Percentiles rank a stretch among this genome's conserved stretches.
Conservation (phyloP, 768 basidiomycete genomes). For the Suillus weaverae region DNA sequence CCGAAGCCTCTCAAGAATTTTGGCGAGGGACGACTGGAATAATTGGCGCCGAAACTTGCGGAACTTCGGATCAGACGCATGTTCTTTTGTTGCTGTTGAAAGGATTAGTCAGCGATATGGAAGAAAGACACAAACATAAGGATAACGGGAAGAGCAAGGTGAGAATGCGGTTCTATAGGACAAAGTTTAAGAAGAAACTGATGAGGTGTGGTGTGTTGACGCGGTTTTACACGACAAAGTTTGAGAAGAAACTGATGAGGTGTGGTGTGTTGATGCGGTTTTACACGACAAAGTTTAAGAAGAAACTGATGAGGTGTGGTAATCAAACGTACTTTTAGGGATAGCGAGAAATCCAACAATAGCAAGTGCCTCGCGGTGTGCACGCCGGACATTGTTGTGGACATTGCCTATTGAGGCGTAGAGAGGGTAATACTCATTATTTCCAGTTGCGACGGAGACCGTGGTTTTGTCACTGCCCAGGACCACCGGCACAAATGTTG, state of each 20-base stretch:
- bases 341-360: conserved; percentile 28
- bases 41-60: conserved; percentile 30
- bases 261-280: no score
- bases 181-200: no score
- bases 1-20: conserved; percentile 18
- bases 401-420: conserved; percentile 19
- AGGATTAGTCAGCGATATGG: background rate
- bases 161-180: no score
- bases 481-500: conserved; percentile 20
- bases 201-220: no score
- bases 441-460: conserved; percentile 24
- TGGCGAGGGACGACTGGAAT: conserved; percentile 29
- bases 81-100: conserved; percentile 11
- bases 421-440: conserved; percentile 23
- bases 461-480: conserved; percentile 29
- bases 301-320: background rate
- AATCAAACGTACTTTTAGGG: conserved; percentile 26
- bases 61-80: conserved; percentile 17
- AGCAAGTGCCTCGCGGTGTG: conserved; percentile 23
- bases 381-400: conserved; percentile 12
- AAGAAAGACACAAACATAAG: no score
- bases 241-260: background rate
- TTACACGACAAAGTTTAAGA: background rate
- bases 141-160: no score
- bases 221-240: no score